Conservation (phyloP, 305 asterid genomes). For the Fraxinus platypoda region DNA sequence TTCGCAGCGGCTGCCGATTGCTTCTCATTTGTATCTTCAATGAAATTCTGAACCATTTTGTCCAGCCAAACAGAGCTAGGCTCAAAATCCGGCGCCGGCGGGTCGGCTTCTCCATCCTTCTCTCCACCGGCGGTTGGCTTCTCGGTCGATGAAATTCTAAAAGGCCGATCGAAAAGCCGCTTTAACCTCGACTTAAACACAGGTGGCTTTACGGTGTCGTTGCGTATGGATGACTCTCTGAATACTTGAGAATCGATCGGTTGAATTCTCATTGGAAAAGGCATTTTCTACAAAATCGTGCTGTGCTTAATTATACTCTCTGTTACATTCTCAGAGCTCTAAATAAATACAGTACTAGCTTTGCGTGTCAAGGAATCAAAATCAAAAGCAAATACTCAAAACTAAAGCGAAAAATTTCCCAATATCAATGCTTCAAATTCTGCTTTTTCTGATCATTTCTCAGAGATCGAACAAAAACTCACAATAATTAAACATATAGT, state of each 20-base stretch:
- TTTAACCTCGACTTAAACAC: slow-evolving; percentile 70
- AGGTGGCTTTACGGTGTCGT: slow-evolving; percentile 47
- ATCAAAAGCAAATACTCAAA: slow-evolving; percentile 21
- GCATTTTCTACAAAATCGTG: slow-evolving; percentile 27
- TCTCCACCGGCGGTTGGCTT: slow-evolving; percentile 45
- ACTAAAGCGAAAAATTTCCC: slow-evolving; percentile 15
- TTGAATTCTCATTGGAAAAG: slow-evolving; percentile 81
- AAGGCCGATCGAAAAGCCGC: slow-evolving; percentile 90
- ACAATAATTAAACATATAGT: slow-evolving; percentile 11
- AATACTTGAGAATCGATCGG: slow-evolving; percentile 58
- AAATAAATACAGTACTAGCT: slow-evolving; percentile 11
- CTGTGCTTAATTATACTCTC: slow-evolving; percentile 29
- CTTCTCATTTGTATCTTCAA: slow-evolving; percentile 73
- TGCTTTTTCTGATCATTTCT: slow-evolving; percentile 13
- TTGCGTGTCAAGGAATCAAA: slow-evolving; percentile 9
- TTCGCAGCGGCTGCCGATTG: slow-evolving; percentile 33
- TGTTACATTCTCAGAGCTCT: slow-evolving; percentile 26
- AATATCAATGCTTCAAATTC: slow-evolving; percentile 16
- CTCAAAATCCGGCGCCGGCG: slow-evolving; percentile 56
- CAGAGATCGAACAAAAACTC: slow-evolving; percentile 20
- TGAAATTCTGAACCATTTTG: slow-evolving; percentile 85
- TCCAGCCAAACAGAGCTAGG: slow-evolving; percentile 82
- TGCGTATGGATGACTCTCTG: slow-evolving; percentile 41
- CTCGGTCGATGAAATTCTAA: slow-evolving; percentile 56
- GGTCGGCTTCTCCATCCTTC: slow-evolving; percentile 20